Evolutionary conservation across 164 flowering plant species (phyloP).

Genomic region (Vitis rotundifolia): DNA sequence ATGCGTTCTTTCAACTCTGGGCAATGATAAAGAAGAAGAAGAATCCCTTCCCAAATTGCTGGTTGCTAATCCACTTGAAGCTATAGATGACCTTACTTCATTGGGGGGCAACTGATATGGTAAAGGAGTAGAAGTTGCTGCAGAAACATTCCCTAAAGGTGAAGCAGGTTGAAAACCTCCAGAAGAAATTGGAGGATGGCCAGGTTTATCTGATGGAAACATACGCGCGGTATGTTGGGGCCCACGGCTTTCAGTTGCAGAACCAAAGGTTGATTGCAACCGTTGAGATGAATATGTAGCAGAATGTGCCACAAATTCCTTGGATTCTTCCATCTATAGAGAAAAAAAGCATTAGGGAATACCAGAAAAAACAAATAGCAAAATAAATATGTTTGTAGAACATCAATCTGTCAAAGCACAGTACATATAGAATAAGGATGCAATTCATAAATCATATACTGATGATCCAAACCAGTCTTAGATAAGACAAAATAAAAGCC

Average conservation of each 20-base stretch:
- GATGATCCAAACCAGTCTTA: too few relatives aligned
- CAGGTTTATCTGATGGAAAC: conserved; percentile 40
- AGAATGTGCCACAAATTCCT: conserved; percentile 45
- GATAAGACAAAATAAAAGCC: too few relatives aligned
- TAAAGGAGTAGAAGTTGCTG: conserved; percentile 35
- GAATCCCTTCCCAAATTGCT: conserved; percentile 40
- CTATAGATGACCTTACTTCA: conserved; percentile 41
- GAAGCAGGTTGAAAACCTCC: conserved; percentile 39
- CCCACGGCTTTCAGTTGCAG: conserved; percentile 42
- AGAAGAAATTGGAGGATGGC: conserved; percentile 30
- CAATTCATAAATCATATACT: too few relatives aligned
- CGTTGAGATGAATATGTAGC: conserved; percentile 42
- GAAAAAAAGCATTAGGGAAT: conserved; percentile 7
- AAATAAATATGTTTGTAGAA: neutral
- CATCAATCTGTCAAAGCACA: neutral
- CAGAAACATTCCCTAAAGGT: conserved; percentile 39
- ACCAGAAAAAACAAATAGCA: conserved; percentile 1
- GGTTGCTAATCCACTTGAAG: conserved; percentile 31
- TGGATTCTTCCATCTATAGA: conserved; percentile 77
- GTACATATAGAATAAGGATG: too few relatives aligned
- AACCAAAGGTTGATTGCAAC: conserved; percentile 34
- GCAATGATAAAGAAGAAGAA: conserved; percentile 34
- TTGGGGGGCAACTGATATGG: conserved; percentile 40
- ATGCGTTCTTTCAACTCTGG: conserved; percentile 48
- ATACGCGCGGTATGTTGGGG: conserved; percentile 29